Evolutionary conservation across 2,329 filamentous ascomycete genomes (phyloP).

Genomic region (Hymenoscyphus fraxineus): DNA sequence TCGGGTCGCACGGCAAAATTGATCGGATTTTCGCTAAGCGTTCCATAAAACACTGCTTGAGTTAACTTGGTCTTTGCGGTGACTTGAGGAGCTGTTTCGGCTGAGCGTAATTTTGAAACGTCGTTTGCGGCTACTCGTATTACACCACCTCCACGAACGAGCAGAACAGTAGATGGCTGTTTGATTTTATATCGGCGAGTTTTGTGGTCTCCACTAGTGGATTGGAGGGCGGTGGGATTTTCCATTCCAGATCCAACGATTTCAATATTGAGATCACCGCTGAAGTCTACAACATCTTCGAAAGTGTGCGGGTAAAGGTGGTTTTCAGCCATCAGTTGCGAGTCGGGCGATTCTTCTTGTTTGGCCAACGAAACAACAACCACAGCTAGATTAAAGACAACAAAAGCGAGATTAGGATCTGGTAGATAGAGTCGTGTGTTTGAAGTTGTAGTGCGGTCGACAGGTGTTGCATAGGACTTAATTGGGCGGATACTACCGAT

Average conservation of each 20-base stretch:
- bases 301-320: slow-evolving; percentile 64
- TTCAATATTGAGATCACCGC: slow-evolving; percentile 59
- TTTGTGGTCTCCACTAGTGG: slow-evolving; percentile 45
- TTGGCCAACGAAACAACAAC: slow-evolving; percentile 71
- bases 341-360: slow-evolving; percentile 66
- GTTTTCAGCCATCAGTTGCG: slow-evolving; percentile 68
- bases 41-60: slow-evolving; percentile 90
- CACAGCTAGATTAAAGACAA: slow-evolving; percentile 75
- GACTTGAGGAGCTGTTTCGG: slow-evolving; percentile 54
- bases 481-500: slow-evolving; percentile 67
- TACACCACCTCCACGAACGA: slow-evolving; percentile 60
- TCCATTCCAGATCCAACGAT: slow-evolving; percentile 62
- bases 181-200: slow-evolving; percentile 53
- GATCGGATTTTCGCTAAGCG: slow-evolving; percentile 78
- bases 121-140: slow-evolving; percentile 58
- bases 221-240: slow-evolving; percentile 44
- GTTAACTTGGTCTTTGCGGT: slow-evolving; percentile 87
- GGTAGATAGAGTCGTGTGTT: slow-evolving; percentile 74
- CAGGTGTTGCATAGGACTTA: slow-evolving; percentile 57
- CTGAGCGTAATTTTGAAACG: slow-evolving; percentile 54
- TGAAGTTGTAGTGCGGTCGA: slow-evolving; percentile 36
- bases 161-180: slow-evolving; percentile 57
- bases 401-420: slow-evolving; percentile 71
- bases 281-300: slow-evolving; percentile 83
- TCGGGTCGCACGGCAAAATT: slow-evolving; percentile 69